Base-by-base conservation (phyloP, 805 yeast species). In the Candida oleophila region DNA sequence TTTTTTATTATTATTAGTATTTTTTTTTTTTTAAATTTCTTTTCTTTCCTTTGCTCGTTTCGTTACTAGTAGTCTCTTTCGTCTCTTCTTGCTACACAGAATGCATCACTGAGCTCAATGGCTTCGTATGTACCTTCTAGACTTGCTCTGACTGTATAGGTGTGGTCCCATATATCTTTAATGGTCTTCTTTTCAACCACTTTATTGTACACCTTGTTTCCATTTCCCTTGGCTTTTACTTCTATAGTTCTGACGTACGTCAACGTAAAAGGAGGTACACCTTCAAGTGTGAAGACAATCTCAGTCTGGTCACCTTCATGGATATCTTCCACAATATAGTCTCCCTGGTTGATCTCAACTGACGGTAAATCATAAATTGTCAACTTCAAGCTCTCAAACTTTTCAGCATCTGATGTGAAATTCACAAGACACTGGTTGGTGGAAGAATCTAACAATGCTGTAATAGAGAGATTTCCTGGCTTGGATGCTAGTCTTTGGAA, bases 221-320 rank as follows among this genome's bases (percentile, higher is more conserved):
- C 57, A 32, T 58, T 61, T n/a, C n/a, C n/a, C 22, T 22, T 34
- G 19, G 49, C 48, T 41, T 50, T 52, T 15, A 63, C 60, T 41
- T 76, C 77, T 45, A 80, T 78, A 4, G 87, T 83, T 60, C 98
- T 78, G 7, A 86, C 86, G 60, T 91, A 94, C 1, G 91, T 87
- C 53, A 94, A 75, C 36, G 83, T 72, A 70, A 92, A 94, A 11
- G 99, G 99, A 9, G 98, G 96, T 0, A 83, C 79, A 14, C 99
- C 99, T 30, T 79, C 78, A 57, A 94, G 87, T 18, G 81, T 77
- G 67, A 94, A 92, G 2, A 78, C 78, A 41, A 94, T 82, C 60
- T 90, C 96, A 1, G 95, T 91, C 58, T 87, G 88, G 54, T 94
- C 99, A 41, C 98, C 99, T 61, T 89, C 96, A 57, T 90, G 96